A percentile compares a stretch with the other conserved stretches of the same genome.
Conservation (phyloP, 768 basidiomycete genomes). For the Psilocybe azurescens region DNA sequence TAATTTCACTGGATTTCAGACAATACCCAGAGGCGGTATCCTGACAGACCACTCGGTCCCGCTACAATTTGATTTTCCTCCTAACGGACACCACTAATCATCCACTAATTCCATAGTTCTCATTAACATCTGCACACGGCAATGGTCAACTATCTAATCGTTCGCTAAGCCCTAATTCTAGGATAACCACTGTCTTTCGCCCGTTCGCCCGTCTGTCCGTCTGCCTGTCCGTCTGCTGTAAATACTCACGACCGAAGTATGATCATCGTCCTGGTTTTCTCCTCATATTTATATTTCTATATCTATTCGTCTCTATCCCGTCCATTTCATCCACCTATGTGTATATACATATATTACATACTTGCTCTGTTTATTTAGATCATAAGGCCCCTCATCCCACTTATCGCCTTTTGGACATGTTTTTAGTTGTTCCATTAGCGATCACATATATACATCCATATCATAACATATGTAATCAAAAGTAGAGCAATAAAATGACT, state of each 20-base stretch:
- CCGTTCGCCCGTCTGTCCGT: not conserved
- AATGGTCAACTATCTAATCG: not conserved
- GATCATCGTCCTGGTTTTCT: not conserved
- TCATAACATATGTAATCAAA: not conserved
- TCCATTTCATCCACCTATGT: not conserved
- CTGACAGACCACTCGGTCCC: conserved; percentile 64
- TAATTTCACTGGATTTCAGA: conserved; percentile 37
- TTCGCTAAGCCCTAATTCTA: not conserved
- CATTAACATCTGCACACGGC: not conserved
- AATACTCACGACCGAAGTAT: not conserved
- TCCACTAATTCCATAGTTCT: not conserved
- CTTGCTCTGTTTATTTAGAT: not conserved
- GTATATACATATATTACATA: not conserved
- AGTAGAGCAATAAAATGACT: conserved; percentile 10
- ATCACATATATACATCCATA: not conserved
- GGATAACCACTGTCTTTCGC: not conserved
- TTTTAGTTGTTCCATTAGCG: not conserved
- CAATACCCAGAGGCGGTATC: conserved; percentile 80
- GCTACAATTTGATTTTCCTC: not conserved
- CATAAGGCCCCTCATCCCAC: not conserved
- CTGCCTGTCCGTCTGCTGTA: not conserved
- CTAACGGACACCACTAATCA: not conserved
- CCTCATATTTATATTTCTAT: conserved; percentile 9
- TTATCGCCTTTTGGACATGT: not conserved
- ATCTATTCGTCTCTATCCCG: conserved; percentile 3